Conservation (phyloP, 345 rosid species). For the Linum trigynum region DNA sequence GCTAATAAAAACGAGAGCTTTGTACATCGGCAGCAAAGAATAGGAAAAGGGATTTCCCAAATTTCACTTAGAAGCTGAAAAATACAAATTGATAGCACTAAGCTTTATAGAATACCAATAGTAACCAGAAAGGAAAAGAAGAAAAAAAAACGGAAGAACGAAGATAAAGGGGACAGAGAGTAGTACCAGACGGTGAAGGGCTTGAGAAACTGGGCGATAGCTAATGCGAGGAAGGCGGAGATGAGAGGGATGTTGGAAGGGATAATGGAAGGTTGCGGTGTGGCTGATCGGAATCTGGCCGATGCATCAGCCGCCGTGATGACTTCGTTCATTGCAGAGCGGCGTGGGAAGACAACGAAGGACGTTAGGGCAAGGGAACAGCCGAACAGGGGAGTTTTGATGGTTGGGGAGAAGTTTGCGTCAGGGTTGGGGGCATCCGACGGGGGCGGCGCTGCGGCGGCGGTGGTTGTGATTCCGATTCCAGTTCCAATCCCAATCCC, state of each 20-base stretch:
- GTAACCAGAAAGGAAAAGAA: neutral
- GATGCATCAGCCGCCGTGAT: slow-evolving; percentile 40
- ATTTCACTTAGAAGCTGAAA: neutral
- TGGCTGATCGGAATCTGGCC: slow-evolving; percentile 24
- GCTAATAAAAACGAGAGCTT: neutral
- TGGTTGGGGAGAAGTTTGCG: neutral
- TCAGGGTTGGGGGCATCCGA: neutral
- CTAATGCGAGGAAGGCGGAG: slow-evolving; percentile 37
- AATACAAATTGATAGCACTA: neutral
- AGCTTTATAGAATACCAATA: too few species aligned
- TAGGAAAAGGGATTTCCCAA: neutral
- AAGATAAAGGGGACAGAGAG: neutral
- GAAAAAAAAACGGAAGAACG: neutral
- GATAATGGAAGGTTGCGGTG: slow-evolving; percentile 21
- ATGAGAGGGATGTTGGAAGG: slow-evolving; percentile 39
- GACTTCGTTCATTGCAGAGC: slow-evolving; percentile 34
- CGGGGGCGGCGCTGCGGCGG: neutral
- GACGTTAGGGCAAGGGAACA: too few species aligned
- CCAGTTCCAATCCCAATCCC: neutral
- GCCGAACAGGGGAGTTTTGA: neutral
- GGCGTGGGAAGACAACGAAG: too few species aligned
- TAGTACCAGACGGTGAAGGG: slow-evolving; percentile 44
- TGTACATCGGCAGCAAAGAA: neutral
- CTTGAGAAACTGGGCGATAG: slow-evolving; percentile 50
- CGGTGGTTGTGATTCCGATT: neutral